phyloP scores from a whole-genome alignment of 106 monocot genomes.

The Dendrobium officinale region DNA sequence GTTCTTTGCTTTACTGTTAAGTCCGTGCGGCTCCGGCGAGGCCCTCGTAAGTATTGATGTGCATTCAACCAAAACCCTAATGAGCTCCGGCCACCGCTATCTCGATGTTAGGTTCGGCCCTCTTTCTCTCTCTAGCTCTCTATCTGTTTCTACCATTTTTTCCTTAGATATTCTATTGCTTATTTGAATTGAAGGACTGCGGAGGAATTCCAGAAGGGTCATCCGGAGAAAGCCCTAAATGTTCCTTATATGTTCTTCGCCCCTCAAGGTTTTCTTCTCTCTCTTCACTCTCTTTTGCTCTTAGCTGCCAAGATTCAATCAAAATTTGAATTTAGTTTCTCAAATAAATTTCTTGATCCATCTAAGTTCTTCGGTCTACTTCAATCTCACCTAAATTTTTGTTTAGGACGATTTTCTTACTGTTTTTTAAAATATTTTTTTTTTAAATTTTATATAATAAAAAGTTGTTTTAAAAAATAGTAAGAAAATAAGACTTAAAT shows the following conservation, averaged over 20 bases:
- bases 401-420: too few species aligned
- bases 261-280: constrained; percentile 32
- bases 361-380: too few species aligned
- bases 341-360: too few species aligned
- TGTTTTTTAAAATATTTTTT: too few species aligned
- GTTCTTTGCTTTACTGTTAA: neutral
- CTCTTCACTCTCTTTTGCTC: neutral
- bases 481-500: too few species aligned
- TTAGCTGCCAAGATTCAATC: too few species aligned
- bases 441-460: too few species aligned
- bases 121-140: constrained; percentile 1
- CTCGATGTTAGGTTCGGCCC: constrained; percentile 61
- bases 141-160: neutral
- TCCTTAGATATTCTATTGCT: neutral
- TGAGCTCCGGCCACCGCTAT: constrained; percentile 44
- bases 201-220: constrained; percentile 64
- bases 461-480: too few species aligned
- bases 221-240: constrained; percentile 42
- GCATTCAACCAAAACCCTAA: constrained; percentile 32
- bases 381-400: too few species aligned
- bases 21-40: neutral
- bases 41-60: constrained; percentile 40
- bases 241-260: constrained; percentile 77
- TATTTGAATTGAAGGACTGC: constrained; percentile 31
- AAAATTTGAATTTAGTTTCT: too few species aligned